Percentiles rank a stretch among this genome's conserved stretches.
These are phyloP conservation scores for Pseudopithomyces maydicus DNA, from an alignment of 2,329 filamentous ascomycete species.

Conservation along the genomic window DNA sequence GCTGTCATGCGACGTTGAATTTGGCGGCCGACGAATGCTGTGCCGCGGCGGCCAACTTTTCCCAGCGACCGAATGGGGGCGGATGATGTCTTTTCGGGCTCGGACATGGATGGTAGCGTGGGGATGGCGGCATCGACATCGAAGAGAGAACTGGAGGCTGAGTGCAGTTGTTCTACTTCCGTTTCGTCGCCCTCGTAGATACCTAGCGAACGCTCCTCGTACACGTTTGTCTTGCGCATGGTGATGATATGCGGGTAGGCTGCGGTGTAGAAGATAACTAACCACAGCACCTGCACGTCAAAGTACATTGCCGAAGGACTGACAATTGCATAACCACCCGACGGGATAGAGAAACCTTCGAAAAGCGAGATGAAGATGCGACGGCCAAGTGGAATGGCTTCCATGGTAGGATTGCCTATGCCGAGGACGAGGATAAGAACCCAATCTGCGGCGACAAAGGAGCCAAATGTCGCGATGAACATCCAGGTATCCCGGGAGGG, in stretches of 20 bases:
- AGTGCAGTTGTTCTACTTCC: slow-evolving; percentile 26
- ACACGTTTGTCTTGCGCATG: slow-evolving; percentile 28
- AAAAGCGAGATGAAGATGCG: slow-evolving; percentile 28
- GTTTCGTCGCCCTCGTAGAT: slow-evolving; percentile 26
- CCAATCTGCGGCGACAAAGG: slow-evolving; percentile 26
- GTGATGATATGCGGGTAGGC: slow-evolving; percentile 29
- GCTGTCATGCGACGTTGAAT: slow-evolving; percentile 27
- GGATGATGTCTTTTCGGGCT: slow-evolving; percentile 11
- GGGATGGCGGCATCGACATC: slow-evolving; percentile 20
- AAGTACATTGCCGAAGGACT: slow-evolving; percentile 25
- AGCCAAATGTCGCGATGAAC: slow-evolving; percentile 23
- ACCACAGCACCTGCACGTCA: slow-evolving; percentile 26
- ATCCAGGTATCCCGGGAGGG: slow-evolving; percentile 25
- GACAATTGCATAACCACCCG: slow-evolving; percentile 29
- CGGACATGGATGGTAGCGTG: slow-evolving; percentile 10
- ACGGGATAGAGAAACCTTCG: slow-evolving; percentile 28
- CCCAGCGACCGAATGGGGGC: slow-evolving; percentile 12
- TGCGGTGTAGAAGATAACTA: slow-evolving; percentile 26
- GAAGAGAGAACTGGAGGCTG: slow-evolving; percentile 25
- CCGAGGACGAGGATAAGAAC: slow-evolving; percentile 24
- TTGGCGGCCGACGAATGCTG: slow-evolving; percentile 25
- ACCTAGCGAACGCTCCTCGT: slow-evolving; percentile 24
- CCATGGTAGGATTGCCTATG: slow-evolving; percentile 27
- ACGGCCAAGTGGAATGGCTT: slow-evolving; percentile 23
- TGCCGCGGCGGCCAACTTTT: slow-evolving; percentile 20